Conservation (phyloP, 2,329 filamentous ascomycete species). For the Scopulariopsis brevicaulis region DNA sequence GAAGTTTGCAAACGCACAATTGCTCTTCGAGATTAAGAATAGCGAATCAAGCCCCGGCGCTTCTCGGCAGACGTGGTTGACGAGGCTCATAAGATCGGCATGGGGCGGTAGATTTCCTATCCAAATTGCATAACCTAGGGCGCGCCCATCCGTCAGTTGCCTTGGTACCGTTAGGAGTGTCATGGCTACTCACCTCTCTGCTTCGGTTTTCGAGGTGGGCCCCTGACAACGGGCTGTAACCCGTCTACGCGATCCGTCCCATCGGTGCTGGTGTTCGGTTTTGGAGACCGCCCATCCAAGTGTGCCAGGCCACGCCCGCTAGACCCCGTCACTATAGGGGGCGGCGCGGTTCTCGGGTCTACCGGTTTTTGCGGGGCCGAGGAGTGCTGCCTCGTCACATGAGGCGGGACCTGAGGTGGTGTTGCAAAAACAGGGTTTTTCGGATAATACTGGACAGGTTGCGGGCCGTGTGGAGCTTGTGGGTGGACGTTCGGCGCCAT, state of each 20-base stretch:
- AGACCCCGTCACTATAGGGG: not conserved
- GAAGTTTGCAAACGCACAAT: constrained; percentile 95
- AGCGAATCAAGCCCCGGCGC: constrained; percentile 73
- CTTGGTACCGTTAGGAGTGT: not conserved
- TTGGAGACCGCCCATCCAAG: not conserved
- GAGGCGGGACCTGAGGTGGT: not conserved
- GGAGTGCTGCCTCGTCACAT: not conserved
- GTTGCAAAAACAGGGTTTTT: not conserved
- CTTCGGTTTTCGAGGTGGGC: constrained; percentile 43
- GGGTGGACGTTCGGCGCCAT: constrained; percentile 26
- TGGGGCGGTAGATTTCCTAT: constrained; percentile 87
- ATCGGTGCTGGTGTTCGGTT: not conserved
- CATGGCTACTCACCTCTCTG: constrained; percentile 42
- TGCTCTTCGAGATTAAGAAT: constrained; percentile 92
- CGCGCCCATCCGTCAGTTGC: constrained; percentile 12
- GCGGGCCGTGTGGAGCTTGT: constrained; percentile 16
- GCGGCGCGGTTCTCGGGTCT: not conserved
- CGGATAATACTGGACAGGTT: not conserved
- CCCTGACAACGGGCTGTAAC: constrained; percentile 17
- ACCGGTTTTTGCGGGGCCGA: not conserved
- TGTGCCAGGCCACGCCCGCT: not conserved
- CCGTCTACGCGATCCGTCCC: not conserved
- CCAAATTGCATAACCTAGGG: constrained; percentile 76
- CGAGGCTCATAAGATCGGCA: constrained; percentile 71
- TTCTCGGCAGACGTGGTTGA: constrained; percentile 78